Evolutionary conservation across 75 land plant genomes (phyloP).

Genomic region (Picea sitchensis): DNA sequence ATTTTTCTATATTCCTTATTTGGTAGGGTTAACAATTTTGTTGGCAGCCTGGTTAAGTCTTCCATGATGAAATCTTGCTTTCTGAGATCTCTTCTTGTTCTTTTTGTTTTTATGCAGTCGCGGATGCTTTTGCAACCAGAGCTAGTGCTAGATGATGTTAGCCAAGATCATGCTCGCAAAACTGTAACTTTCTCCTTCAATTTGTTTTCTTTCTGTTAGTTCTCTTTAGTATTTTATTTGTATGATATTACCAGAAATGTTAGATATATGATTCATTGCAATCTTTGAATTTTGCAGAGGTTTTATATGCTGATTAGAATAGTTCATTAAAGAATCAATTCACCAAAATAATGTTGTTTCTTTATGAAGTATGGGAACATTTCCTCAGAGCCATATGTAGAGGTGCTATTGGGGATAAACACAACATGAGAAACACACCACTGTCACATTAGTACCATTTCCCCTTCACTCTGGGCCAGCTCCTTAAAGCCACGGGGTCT

Average conservation of each 20-base stretch:
- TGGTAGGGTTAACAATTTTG: too few relatives aligned
- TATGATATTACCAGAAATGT: background rate
- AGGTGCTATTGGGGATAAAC: too few relatives aligned
- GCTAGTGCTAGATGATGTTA: slow-evolving; percentile 98
- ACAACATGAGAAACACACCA: too few relatives aligned
- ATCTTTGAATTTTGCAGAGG: background rate
- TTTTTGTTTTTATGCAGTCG: slow-evolving; percentile 43
- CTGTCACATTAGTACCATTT: too few relatives aligned
- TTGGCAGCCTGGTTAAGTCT: background rate
- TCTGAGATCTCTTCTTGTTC: background rate
- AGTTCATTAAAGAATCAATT: background rate
- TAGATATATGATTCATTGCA: background rate
- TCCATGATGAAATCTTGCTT: background rate
- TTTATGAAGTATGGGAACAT: too few relatives aligned
- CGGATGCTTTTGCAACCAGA: slow-evolving; percentile 92
- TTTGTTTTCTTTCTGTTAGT: background rate
- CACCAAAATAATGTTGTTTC: background rate
- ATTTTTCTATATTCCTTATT: too few relatives aligned
- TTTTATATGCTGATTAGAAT: background rate
- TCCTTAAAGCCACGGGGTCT: too few relatives aligned
- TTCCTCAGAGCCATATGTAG: too few relatives aligned
- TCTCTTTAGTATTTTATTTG: background rate
- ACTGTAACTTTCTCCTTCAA: slow-evolving; percentile 44
- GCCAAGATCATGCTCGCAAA: slow-evolving; percentile 97
- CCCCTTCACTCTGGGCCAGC: too few relatives aligned